Percentiles rank a stretch among this genome's conserved stretches.
These are phyloP conservation scores for Lomentospora prolificans DNA, from an alignment of 2,329 filamentous ascomycete species.

Conservation along the genomic window DNA sequence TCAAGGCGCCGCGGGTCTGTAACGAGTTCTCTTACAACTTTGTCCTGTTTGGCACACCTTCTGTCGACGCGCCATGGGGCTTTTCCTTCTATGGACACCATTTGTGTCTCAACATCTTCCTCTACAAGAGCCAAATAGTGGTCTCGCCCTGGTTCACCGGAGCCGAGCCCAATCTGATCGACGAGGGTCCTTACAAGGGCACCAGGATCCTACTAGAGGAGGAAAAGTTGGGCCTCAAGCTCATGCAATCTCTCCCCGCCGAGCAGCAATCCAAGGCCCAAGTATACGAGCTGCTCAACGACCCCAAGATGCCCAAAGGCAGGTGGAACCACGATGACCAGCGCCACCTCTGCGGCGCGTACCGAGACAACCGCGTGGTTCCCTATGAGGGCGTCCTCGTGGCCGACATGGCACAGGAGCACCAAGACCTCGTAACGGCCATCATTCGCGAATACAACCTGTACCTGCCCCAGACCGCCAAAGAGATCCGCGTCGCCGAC, in stretches of 20 bases:
- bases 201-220: constrained; percentile 58
- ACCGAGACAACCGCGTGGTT: constrained; percentile 67
- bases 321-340: constrained; percentile 78
- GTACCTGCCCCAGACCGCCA: constrained; percentile 51
- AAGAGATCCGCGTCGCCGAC: constrained; percentile 43
- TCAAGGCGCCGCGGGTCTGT: constrained; percentile 51
- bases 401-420: constrained; percentile 31
- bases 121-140: constrained; percentile 55
- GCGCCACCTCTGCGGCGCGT: constrained; percentile 67
- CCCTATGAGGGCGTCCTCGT: constrained; percentile 61
- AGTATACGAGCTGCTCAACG: constrained; percentile 49
- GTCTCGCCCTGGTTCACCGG: constrained; percentile 70
- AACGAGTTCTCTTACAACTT: constrained; percentile 73
- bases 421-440: constrained; percentile 43
- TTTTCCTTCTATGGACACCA: constrained; percentile 73
- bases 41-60: constrained; percentile 57
- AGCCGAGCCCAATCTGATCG: constrained; percentile 69
- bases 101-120: constrained; percentile 61
- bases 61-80: constrained; percentile 52
- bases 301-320: constrained; percentile 55
- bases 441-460: constrained; percentile 58
- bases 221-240: constrained; percentile 50
- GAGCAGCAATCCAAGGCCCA: constrained; percentile 40
- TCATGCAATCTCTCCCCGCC: constrained; percentile 54
- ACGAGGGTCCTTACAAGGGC: constrained; percentile 50